Conservation (phyloP, 768 basidiomycete genomes). For the Hygrophoropsis aurantiaca region DNA sequence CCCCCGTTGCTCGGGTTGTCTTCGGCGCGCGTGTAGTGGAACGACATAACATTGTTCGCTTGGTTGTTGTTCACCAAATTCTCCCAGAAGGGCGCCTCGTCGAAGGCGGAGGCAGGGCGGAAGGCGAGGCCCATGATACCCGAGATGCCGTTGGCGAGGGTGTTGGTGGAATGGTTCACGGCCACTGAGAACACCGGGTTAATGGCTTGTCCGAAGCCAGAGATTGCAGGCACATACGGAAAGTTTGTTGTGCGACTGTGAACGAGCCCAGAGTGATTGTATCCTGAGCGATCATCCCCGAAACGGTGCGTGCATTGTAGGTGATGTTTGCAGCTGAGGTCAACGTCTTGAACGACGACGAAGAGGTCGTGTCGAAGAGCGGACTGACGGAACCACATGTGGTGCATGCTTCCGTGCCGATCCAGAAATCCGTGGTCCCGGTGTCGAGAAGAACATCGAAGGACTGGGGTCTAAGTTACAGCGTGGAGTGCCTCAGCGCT, state of each 20-base stretch:
- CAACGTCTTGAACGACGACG: constrained; percentile 30
- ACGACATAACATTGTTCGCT: constrained; percentile 50
- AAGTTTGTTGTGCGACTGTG: constrained; percentile 48
- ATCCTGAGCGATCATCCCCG: constrained; percentile 52
- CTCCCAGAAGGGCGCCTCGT: constrained; percentile 61
- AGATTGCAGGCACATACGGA: constrained; percentile 43
- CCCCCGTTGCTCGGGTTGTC: constrained; percentile 47
- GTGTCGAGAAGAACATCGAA: background rate
- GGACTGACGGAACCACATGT: constrained; percentile 40
- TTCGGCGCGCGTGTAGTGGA: constrained; percentile 54
- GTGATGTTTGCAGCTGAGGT: constrained; percentile 34
- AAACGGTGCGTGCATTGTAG: constrained; percentile 67
- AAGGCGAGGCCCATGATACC: constrained; percentile 75
- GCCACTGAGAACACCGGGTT: constrained; percentile 40
- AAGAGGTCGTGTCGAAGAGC: constrained; percentile 39
- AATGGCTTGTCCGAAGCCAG: background rate
- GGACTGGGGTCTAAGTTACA: background rate
- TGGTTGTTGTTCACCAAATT: constrained; percentile 44
- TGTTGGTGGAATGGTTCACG: constrained; percentile 46
- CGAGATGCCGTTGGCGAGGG: constrained; percentile 51
- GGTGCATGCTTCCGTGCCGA: constrained; percentile 50
- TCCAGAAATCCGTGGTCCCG: constrained; percentile 65
- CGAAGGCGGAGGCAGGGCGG: constrained; percentile 48
- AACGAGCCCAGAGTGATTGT: constrained; percentile 64
- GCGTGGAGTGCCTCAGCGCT: too few species aligned